phyloP scores from a whole-genome alignment of 768 basidiomycete genomes.

The Pulveroboletus sp. region DNA sequence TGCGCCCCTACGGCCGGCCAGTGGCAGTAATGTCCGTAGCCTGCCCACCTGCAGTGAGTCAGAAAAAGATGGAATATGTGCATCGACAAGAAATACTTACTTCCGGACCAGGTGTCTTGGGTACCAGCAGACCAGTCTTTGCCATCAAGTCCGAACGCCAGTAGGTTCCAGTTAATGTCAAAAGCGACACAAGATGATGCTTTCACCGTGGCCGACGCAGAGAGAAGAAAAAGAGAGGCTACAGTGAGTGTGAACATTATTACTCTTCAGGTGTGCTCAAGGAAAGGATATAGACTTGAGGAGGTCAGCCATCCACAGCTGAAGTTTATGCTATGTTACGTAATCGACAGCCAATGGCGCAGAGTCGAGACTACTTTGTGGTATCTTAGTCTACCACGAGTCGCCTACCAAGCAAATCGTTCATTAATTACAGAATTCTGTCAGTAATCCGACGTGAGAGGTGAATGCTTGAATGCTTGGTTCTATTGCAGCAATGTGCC shows the following conservation, averaged over 20 bases:
- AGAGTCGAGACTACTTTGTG: no score
- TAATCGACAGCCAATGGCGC: no score
- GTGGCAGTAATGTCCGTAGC: slow-evolving; percentile 65
- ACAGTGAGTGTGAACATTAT: slow-evolving; percentile 39
- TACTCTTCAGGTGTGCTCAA: slow-evolving; percentile 1
- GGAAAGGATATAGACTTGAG: neutral
- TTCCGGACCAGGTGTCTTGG: slow-evolving; percentile 62
- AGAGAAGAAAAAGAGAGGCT: slow-evolving; percentile 52
- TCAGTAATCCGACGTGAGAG: no score
- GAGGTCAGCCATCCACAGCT: no score
- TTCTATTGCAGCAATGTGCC: no score
- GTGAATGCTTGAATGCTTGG: no score
- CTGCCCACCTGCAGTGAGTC: slow-evolving; percentile 22
- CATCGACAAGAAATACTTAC: slow-evolving; percentile 26
- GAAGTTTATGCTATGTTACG: no score
- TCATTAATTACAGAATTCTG: no score
- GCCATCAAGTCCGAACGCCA: slow-evolving; percentile 78
- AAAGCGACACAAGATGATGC: slow-evolving; percentile 69
- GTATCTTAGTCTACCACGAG: no score
- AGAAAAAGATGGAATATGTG: neutral
- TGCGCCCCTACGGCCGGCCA: slow-evolving; percentile 66
- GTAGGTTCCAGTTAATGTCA: slow-evolving; percentile 76
- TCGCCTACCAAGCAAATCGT: no score
- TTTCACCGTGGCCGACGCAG: slow-evolving; percentile 30
- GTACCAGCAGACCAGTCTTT: slow-evolving; percentile 82